Base-by-base conservation (phyloP, 805 yeast genomes). In the Candida arabinofermentans region DNA sequence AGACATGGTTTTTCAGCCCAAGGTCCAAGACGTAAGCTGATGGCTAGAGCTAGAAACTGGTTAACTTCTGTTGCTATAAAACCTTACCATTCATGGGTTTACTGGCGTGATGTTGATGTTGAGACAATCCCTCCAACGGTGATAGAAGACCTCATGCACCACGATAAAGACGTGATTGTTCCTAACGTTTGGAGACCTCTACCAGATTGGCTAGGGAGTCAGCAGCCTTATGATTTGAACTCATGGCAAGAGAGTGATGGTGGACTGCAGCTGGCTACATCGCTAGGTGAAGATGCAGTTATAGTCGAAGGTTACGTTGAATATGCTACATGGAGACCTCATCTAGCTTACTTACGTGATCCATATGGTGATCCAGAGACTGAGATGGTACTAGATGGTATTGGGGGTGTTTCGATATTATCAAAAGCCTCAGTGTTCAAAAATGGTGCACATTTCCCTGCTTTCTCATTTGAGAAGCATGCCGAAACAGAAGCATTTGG, bases 401-500 rank as follows among this genome's bases (percentile, higher is more conserved):
- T 91, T 53, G 99, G 99, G 21, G 99, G 98, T 50, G 99, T 91
- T 34, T 87, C 96, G 1, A 89, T 93, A 50, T 70, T 91, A 51
- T 75, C 95, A 34, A 86, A 85, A 61, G 97, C 96, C 2, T 69
- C 71, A 36, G 96, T 91, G 3, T 91, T 91, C 70, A 73, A 88
- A 49, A 67, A 75, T 21, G 99, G 99, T 10, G 82, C 95, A 2
- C 95, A 88, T 66, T 91, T 90, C 74, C 98, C 99, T 8, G 98
- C 96, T 1, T 91, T 91, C 60, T 86, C 96, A 27, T 91, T 88
- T 65, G 86, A 87, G 64, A 88, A 87, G 55, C 98, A 93, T 61
- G 99, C 98, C 3, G 99, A 91, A 61, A 91, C 98, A 2, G 98
- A 93, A 65, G 98, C 96, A 0, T 91, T 93, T 64, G 99, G 96